Evolutionary conservation across 2,329 filamentous ascomycete genomes (phyloP).

Genomic region (Penicillium thymicola): DNA sequence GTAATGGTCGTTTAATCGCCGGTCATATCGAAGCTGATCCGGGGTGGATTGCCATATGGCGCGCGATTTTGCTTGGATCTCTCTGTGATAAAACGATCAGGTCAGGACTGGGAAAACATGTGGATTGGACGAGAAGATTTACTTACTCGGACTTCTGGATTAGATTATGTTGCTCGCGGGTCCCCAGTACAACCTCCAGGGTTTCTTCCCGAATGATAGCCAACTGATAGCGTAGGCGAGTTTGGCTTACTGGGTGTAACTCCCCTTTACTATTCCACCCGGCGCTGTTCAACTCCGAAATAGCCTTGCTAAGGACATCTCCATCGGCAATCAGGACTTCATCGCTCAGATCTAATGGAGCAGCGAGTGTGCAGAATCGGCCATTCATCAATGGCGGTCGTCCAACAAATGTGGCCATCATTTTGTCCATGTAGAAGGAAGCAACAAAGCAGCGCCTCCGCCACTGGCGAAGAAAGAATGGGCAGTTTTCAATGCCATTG

Average conservation of each 20-base stretch:
- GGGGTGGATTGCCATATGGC: constrained; percentile 26
- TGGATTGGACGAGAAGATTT: background rate
- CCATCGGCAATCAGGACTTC: constrained; percentile 28
- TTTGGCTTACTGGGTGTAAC: constrained; percentile 19
- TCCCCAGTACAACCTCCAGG: constrained; percentile 32
- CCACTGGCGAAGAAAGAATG: constrained; percentile 43
- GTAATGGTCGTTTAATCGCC: constrained; percentile 7
- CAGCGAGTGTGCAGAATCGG: constrained; percentile 41
- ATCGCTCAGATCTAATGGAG: constrained; percentile 35
- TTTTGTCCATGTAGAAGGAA: constrained; percentile 48
- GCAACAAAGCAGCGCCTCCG: constrained; percentile 42
- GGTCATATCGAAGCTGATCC: constrained; percentile 28
- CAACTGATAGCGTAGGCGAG: constrained; percentile 28
- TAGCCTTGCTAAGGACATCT: constrained; percentile 22
- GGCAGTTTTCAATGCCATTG: constrained; percentile 27
- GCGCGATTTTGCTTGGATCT: constrained; percentile 27
- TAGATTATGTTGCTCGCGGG: constrained; percentile 21
- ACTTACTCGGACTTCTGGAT: constrained; percentile 30
- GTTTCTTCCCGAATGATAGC: constrained; percentile 30
- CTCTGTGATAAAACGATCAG: constrained; percentile 9
- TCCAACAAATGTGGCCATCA: constrained; percentile 50
- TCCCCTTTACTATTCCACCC: constrained; percentile 29
- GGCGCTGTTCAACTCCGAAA: constrained; percentile 25
- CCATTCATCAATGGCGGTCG: constrained; percentile 48
- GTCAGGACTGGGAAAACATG: background rate